Conservation (phyloP, 2,329 filamentous ascomycete species). For the Diplocarpon mali region DNA sequence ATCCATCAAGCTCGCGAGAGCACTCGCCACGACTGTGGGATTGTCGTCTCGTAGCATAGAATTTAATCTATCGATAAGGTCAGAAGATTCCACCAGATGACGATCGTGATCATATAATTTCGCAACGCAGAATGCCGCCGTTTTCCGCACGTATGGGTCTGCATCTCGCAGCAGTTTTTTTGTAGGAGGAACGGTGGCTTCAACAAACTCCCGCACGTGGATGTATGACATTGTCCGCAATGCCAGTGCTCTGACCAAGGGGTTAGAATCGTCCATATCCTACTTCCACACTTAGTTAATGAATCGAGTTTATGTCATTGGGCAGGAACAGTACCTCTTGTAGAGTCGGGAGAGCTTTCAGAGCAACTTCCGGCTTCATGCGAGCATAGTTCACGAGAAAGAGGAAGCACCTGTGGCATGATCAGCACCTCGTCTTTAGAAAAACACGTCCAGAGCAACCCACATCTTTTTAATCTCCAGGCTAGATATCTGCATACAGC, state of each 20-base stretch:
- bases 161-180: conserved; percentile 73
- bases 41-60: conserved; percentile 88
- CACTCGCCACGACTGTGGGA: conserved; percentile 91
- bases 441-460: conserved; percentile 23
- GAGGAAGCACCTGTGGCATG: conserved; percentile 70
- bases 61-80: conserved; percentile 87
- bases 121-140: conserved; percentile 88
- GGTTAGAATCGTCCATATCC: conserved; percentile 92
- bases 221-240: conserved; percentile 95
- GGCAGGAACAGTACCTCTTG: conserved; percentile 51
- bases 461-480: conserved; percentile 99
- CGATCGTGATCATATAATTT: conserved; percentile 97
- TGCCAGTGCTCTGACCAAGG: conserved; percentile 81
- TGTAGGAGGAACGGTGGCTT: conserved; percentile 75
- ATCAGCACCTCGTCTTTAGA: conserved; percentile 15
- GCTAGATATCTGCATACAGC: conserved; percentile 87
- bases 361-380: conserved; percentile 83
- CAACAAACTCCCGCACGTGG: conserved; percentile 90
- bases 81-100: conserved; percentile 77
- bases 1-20: conserved; percentile 83
- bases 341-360: conserved; percentile 84
- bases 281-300: conserved; percentile 27
- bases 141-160: conserved; percentile 96
- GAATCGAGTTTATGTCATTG: background rate
- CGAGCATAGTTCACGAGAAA: conserved; percentile 96